Evolutionary conservation across 1,284 basidiomycete species (phyloP).

Genomic region (Ustilago nuda): DNA sequence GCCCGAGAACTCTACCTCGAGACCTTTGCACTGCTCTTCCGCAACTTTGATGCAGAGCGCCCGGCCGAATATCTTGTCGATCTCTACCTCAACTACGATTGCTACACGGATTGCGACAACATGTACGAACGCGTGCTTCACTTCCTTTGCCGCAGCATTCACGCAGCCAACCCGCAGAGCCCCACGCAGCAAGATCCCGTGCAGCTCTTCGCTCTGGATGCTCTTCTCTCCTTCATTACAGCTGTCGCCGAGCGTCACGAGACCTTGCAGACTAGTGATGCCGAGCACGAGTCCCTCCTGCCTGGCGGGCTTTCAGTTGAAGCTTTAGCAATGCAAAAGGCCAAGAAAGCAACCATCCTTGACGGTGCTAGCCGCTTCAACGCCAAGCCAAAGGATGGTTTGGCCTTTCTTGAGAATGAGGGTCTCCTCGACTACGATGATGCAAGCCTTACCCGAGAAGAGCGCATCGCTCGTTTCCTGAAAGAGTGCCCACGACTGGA

Average conservation of each 20-base stretch:
- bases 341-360: conserved; percentile 85
- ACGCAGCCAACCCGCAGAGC: conserved; percentile 75
- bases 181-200: conserved; percentile 81
- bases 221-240: conserved; percentile 86
- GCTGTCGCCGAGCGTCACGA: conserved; percentile 86
- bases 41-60: conserved; percentile 70
- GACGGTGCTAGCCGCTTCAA: conserved; percentile 91
- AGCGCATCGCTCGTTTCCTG: conserved; percentile 79
- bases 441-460: conserved; percentile 53
- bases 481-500: conserved; percentile 87
- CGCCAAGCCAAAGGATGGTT: conserved; percentile 89
- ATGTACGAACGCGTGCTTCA: conserved; percentile 90
- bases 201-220: conserved; percentile 89
- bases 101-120: conserved; percentile 95
- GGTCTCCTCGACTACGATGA: conserved; percentile 75
- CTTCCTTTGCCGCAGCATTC: conserved; percentile 76
- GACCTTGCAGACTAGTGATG: conserved; percentile 70
- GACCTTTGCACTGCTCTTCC: conserved; percentile 79
- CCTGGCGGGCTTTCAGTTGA: conserved; percentile 71
- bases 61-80: conserved; percentile 89
- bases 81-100: conserved; percentile 95
- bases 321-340: conserved; percentile 79
- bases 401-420: conserved; percentile 77
- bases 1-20: conserved; percentile 91
- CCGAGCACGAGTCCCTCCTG: conserved; percentile 20